phyloP scores from a whole-genome alignment of 192 early-diverging fungal genomes.

The Linnemannia exigua region DNA sequence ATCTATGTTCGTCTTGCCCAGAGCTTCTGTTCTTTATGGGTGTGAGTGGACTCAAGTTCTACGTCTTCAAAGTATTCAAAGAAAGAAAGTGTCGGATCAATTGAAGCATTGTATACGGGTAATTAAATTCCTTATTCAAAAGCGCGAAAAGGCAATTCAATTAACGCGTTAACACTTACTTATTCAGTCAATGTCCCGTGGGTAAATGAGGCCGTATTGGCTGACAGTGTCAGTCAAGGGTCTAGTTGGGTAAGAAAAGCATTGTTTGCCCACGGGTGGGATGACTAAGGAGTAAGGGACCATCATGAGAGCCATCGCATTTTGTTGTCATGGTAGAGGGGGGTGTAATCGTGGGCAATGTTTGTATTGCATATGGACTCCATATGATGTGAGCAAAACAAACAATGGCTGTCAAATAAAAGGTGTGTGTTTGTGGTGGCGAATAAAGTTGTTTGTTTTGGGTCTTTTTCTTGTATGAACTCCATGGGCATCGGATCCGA shows the following conservation, averaged over 20 bases:
- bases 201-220: background rate
- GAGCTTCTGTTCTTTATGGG: background rate
- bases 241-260: background rate
- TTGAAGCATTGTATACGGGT: background rate
- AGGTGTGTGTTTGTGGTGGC: background rate
- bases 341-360: background rate
- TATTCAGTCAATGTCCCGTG: background rate
- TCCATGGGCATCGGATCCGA: background rate
- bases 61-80: background rate
- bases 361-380: background rate
- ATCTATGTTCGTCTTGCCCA: background rate
- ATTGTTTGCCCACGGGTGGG: background rate
- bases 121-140: background rate
- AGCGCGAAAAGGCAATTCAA: background rate
- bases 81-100: background rate
- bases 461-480: background rate
- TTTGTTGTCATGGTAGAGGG: background rate
- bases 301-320: conserved; percentile 5
- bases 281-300: background rate
- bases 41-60: background rate
- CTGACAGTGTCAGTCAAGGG: background rate
- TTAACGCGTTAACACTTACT: background rate
- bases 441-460: background rate
- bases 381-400: background rate
- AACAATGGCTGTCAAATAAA: background rate